A percentile compares a stretch with the other conserved stretches of the same genome.
phyloP scores from a whole-genome alignment of 306 rosid species.

The Parietaria judaica region DNA sequence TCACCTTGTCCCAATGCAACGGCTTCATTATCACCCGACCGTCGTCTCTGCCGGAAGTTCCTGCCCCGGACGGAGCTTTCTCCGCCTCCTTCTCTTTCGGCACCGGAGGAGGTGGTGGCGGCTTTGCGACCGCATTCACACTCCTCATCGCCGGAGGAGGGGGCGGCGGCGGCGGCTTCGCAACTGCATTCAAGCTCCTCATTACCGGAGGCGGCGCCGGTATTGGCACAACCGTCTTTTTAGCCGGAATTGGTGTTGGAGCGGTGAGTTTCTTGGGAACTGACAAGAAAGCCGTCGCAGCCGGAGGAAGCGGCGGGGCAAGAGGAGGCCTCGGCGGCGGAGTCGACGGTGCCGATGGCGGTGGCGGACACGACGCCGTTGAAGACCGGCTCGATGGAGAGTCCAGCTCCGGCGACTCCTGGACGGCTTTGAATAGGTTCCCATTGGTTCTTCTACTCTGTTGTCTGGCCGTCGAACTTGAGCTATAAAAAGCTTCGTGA shows the following conservation, averaged over 20 bases:
- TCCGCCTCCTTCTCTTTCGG: slow-evolving; percentile 20
- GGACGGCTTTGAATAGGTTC: no score
- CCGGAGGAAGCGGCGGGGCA: background rate
- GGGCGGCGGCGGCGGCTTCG: no score
- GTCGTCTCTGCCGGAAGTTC: slow-evolving; percentile 24
- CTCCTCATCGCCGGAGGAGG: no score
- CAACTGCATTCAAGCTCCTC: slow-evolving; percentile 34
- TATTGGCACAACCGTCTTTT: slow-evolving; percentile 6
- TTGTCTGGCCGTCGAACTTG: no score
- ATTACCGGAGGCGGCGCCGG: slow-evolving; percentile 35
- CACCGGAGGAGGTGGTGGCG: slow-evolving; percentile 37
- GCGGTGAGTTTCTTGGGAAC: slow-evolving; percentile 11
- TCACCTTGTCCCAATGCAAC: slow-evolving; percentile 88
- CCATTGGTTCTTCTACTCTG: no score
- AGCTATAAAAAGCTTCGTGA: slow-evolving; percentile 19
- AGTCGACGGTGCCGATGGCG: slow-evolving; percentile 20
- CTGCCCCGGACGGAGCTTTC: slow-evolving; percentile 20
- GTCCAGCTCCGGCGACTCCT: no score
- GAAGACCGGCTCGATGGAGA: no score
- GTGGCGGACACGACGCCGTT: no score
- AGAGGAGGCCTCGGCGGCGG: slow-evolving; percentile 17
- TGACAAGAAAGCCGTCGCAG: slow-evolving; percentile 7
- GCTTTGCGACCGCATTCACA: slow-evolving; percentile 42
- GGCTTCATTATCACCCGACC: slow-evolving; percentile 69
- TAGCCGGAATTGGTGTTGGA: slow-evolving; percentile 9